Conservation (phyloP, 1,284 basidiomycete genomes). For the Gomphus bonarii region DNA sequence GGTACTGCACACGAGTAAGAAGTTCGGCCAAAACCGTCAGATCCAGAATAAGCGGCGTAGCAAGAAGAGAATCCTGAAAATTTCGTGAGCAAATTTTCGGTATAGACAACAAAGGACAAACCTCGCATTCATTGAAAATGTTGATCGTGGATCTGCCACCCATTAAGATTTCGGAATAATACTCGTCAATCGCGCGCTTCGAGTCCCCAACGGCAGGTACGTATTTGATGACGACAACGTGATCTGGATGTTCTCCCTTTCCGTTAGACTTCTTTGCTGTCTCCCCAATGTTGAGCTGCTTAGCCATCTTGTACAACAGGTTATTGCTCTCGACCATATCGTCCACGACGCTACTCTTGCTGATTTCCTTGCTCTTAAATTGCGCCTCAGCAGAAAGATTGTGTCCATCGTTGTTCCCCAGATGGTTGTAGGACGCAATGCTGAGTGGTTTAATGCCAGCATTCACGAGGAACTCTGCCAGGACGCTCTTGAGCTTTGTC, state of each 20-base stretch:
- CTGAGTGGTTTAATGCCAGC: conserved; percentile 97
- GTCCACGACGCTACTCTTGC: conserved; percentile 94
- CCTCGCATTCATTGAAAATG: conserved; percentile 95
- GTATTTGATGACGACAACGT: conserved; percentile 94
- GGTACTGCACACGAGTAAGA: conserved; percentile 88
- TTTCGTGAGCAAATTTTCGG: conserved; percentile 8
- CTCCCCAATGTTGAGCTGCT: conserved; percentile 24
- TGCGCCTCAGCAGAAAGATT: conserved; percentile 89
- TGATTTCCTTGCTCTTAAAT: conserved; percentile 98
- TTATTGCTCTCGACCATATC: conserved; percentile 94
- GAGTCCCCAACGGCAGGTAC: conserved; percentile 93
- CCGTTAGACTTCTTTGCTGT: conserved; percentile 23
- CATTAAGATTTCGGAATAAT: conserved; percentile 90
- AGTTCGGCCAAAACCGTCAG: conserved; percentile 91
- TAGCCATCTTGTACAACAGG: conserved; percentile 78
- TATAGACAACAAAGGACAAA: conserved; percentile 20
- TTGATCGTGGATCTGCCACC: conserved; percentile 77
- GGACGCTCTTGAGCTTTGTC: conserved; percentile 91
- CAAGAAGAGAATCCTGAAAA: conserved; percentile 81
- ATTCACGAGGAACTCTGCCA: conserved; percentile 98
- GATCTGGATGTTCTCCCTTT: conserved; percentile 94
- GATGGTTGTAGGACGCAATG: conserved; percentile 97
- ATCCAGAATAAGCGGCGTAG: conserved; percentile 93
- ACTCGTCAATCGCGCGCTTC: conserved; percentile 97
- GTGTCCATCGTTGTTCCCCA: conserved; percentile 96